Evolutionary conservation across 2,329 filamentous ascomycete species (phyloP).

Genomic region (Aspergillus hiratsukae): DNA sequence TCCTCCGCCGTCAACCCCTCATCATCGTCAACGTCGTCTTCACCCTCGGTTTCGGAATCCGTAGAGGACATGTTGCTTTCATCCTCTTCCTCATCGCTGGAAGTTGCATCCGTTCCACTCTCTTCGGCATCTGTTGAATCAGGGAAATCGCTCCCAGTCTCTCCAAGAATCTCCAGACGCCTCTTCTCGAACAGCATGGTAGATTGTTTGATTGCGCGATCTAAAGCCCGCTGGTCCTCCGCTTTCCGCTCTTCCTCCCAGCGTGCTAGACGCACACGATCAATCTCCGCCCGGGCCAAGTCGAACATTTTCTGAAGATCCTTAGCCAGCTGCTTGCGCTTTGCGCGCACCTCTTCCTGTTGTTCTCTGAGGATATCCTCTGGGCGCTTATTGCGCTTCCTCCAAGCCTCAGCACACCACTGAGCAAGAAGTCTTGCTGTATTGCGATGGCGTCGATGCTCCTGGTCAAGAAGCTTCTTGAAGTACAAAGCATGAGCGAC

Average conservation of each 20-base stretch:
- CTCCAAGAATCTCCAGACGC: conserved; percentile 41
- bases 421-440: conserved; percentile 72
- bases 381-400: conserved; percentile 39
- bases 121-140: conserved; percentile 55
- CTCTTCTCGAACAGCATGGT: conserved; percentile 47
- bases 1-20: conserved; percentile 45
- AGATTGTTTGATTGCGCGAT: conserved; percentile 50
- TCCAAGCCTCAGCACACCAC: conserved; percentile 41
- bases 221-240: conserved; percentile 50
- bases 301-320: conserved; percentile 61
- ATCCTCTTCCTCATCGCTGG: conserved; percentile 58
- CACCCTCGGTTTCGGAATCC: conserved; percentile 40
- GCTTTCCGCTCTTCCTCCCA: conserved; percentile 55
- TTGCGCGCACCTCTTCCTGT: conserved; percentile 58
- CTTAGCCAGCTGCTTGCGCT: conserved; percentile 68
- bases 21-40: conserved; percentile 38
- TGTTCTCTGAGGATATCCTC: conserved; percentile 82
- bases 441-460: conserved; percentile 72
- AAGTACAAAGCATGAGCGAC: conserved; percentile 75
- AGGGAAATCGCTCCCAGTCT: conserved; percentile 65
- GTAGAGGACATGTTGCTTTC: conserved; percentile 49
- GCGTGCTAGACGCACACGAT: conserved; percentile 50
- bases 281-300: conserved; percentile 54
- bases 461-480: conserved; percentile 70
- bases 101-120: conserved; percentile 32